Percentiles rank a stretch among this genome's conserved stretches.
phyloP scores from a whole-genome alignment of 129 eudicot genomes.

The Flaveria brownii region DNA sequence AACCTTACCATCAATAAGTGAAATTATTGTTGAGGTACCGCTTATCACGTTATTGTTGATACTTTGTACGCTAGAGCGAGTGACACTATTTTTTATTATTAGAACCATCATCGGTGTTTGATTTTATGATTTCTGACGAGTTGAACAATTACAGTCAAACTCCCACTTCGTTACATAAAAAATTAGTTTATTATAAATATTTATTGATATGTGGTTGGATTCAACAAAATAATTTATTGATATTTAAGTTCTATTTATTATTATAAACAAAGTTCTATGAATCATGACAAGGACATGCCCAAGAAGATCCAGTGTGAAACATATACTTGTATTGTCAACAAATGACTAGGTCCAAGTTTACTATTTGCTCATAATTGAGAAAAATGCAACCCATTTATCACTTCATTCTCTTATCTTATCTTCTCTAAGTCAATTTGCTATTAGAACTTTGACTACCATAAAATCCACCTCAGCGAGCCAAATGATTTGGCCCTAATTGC shows the following conservation, averaged over 20 bases:
- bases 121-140: too few species aligned
- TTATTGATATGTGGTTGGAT: not conserved
- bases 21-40: too few species aligned
- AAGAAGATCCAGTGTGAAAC: constrained; percentile 5
- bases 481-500: not conserved
- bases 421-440: not conserved
- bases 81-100: too few species aligned
- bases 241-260: not conserved
- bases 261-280: not conserved
- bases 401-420: not conserved
- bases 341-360: constrained; percentile 23
- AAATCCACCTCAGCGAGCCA: not conserved
- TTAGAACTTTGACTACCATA: not conserved
- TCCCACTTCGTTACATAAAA: too few species aligned
- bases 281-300: not conserved
- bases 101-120: too few species aligned
- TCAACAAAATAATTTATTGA: not conserved
- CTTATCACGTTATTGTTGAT: too few species aligned
- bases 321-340: not conserved
- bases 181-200: not conserved
- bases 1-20: too few species aligned
- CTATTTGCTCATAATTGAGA: not conserved
- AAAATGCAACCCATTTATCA: not conserved
- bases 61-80: too few species aligned
- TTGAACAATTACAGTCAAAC: too few species aligned